A percentile compares a stretch with the other conserved stretches of the same genome.
phyloP scores from a whole-genome alignment of 257 asterid species.

The Datura wrightii region DNA sequence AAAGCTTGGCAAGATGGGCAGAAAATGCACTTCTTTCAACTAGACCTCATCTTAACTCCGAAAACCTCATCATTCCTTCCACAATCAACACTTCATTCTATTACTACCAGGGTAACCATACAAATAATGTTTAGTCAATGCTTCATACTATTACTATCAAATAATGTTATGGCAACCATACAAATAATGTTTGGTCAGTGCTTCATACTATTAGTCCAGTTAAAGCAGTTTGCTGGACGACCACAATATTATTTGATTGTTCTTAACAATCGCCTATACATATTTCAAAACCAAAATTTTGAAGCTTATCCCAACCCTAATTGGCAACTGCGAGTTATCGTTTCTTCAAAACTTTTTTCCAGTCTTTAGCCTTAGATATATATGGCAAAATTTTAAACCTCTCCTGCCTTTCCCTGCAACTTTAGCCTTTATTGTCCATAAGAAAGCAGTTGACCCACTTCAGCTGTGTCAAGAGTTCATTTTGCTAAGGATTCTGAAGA shows the following conservation, averaged over 20 bases:
- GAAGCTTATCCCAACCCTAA: background rate
- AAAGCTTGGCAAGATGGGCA: background rate
- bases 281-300: background rate
- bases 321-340: background rate
- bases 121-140: too few relatives aligned
- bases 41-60: background rate
- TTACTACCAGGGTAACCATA: too few relatives aligned
- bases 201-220: background rate
- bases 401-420: background rate
- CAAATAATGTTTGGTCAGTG: background rate
- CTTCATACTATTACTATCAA: too few relatives aligned
- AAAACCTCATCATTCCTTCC: background rate
- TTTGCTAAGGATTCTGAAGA: background rate
- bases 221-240: background rate
- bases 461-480: background rate
- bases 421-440: background rate
- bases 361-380: background rate
- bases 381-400: background rate
- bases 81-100: too few relatives aligned
- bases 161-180: too few relatives aligned
- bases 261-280: background rate
- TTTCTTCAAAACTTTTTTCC: background rate
- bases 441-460: background rate
- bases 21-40: background rate
- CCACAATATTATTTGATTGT: background rate